These are phyloP conservation scores for Aspergillus arachidicola DNA, from an alignment of 2,329 filamentous ascomycete species.

Conservation along the genomic window DNA sequence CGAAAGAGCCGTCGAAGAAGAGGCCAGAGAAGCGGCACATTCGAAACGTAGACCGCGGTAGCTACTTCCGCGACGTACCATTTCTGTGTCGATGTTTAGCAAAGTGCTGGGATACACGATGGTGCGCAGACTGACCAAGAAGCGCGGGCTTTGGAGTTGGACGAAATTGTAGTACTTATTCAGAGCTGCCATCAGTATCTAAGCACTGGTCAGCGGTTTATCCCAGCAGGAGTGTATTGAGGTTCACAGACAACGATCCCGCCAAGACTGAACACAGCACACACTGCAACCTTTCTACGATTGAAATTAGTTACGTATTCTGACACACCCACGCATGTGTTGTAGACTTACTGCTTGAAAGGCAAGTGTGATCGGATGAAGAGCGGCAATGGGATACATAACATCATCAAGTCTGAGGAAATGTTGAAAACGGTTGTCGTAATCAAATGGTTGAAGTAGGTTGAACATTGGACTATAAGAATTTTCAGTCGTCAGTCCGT, in stretches of 20 bases:
- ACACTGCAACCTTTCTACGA: not conserved
- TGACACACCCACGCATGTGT: accelerated
- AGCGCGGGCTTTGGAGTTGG: not conserved
- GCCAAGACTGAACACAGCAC: not conserved
- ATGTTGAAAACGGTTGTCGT: constrained; percentile 4
- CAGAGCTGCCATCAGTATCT: constrained; percentile 1
- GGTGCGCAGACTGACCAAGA: not conserved
- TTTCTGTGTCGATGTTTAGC: not conserved
- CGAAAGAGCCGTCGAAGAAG: not conserved
- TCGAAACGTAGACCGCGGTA: constrained; percentile 1
- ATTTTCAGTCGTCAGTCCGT: not conserved
- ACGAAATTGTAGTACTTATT: not conserved
- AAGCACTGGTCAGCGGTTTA: not conserved
- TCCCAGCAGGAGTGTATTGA: not conserved
- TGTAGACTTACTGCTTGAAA: not conserved
- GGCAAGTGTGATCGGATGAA: not conserved
- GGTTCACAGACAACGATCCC: not conserved
- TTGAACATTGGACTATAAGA: not conserved
- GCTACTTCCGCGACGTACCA: constrained; percentile 5
- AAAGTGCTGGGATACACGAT: not conserved
- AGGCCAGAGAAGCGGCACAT: constrained; percentile 5
- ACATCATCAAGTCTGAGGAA: not conserved
- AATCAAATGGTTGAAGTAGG: constrained; percentile 1
- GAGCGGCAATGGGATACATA: constrained; percentile 4
- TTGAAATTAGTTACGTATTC: not conserved